Percentiles rank a stretch among this genome's conserved stretches.
phyloP scores from a whole-genome alignment of 148 eudicot species.

The Vaccinium darrowii region DNA sequence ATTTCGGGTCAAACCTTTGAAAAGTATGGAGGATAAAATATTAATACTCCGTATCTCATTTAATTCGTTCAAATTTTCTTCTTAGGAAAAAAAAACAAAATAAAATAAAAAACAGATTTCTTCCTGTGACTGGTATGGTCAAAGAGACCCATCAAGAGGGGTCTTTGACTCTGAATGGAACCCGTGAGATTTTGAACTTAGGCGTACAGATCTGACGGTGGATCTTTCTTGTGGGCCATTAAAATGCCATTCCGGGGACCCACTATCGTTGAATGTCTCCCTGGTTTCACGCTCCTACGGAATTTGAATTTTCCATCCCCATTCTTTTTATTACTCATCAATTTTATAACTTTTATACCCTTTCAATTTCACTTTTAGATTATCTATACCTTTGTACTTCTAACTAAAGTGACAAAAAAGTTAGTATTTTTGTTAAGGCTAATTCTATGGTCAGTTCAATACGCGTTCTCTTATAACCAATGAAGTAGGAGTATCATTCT shows the following conservation, averaged over 20 bases:
- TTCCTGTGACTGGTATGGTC: conserved; percentile 22
- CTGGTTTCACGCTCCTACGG: not conserved
- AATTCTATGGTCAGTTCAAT: no score
- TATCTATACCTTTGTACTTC: no score
- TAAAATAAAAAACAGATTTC: conserved; percentile 1
- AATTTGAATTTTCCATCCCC: not conserved
- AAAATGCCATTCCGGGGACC: not conserved
- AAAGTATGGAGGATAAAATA: not conserved
- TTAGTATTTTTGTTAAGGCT: no score
- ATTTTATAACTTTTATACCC: no score
- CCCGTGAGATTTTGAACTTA: conserved; percentile 20
- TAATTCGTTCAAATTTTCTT: not conserved
- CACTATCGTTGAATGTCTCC: not conserved
- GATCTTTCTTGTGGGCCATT: not conserved
- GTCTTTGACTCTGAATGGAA: conserved; percentile 28
- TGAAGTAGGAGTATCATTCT: no score
- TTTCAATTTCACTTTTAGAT: no score
- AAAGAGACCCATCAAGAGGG: conserved; percentile 32
- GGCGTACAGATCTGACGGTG: not conserved
- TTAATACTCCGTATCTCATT: not conserved
- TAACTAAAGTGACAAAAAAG: no score
- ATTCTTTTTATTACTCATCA: no score
- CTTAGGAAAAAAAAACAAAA: not conserved
- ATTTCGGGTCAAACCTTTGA: conserved; percentile 38
- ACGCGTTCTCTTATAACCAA: no score